A percentile compares a stretch with the other conserved stretches of the same genome.
Evolutionary conservation across 805 yeast genomes (phyloP).

Genomic region (Metschnikowia koreensis): DNA sequence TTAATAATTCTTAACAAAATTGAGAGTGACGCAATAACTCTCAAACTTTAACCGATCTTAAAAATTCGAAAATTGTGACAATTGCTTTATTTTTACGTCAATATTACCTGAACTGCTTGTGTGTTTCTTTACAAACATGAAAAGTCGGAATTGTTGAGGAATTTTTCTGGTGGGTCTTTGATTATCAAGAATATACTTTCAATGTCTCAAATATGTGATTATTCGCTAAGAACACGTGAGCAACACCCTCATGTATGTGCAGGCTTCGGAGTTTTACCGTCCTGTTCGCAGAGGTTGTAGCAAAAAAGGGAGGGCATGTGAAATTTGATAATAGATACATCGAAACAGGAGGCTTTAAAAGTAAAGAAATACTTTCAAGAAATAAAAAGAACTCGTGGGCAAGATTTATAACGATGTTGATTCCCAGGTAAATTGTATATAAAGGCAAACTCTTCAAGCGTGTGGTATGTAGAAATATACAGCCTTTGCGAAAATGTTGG

Average conservation of each 20-base stretch:
- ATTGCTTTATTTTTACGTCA: too few relatives aligned
- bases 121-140: too few relatives aligned
- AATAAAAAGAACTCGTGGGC: neutral
- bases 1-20: too few relatives aligned
- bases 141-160: too few relatives aligned
- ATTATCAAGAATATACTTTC: neutral
- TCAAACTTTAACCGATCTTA: too few relatives aligned
- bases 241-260: neutral
- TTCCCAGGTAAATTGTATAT: neutral
- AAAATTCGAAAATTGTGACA: too few relatives aligned
- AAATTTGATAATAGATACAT: neutral
- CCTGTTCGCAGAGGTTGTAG: neutral
- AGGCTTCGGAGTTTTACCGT: slow-evolving; percentile 5
- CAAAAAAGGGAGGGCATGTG: neutral
- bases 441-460: too few relatives aligned
- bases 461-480: too few relatives aligned
- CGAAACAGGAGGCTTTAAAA: too few relatives aligned
- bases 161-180: neutral
- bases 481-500: neutral
- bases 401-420: neutral
- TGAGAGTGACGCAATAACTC: too few relatives aligned
- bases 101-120: too few relatives aligned
- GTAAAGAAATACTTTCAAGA: neutral
- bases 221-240: slow-evolving; percentile 10
- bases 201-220: neutral